Evolutionary conservation across 352 stramenopile species (phyloP).

Genomic region (Phytopythium boreale): DNA sequence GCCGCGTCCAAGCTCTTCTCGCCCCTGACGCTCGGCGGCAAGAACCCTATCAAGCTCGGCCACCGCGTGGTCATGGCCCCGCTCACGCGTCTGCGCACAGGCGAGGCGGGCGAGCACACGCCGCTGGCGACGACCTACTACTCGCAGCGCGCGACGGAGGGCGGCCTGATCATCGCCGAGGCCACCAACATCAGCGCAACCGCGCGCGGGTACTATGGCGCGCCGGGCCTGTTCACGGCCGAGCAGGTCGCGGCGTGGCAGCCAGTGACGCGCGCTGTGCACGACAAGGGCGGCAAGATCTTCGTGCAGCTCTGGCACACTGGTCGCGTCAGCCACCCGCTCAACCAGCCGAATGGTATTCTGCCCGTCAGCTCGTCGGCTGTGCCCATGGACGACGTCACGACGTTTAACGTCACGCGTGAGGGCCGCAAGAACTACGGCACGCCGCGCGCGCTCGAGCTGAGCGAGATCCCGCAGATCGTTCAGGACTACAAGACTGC

Average conservation of each 20-base stretch:
- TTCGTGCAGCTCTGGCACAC: conserved; percentile 87
- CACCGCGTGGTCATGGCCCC: conserved; percentile 47
- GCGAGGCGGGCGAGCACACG: conserved; percentile 18
- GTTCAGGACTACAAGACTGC: conserved; percentile 64
- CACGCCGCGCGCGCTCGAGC: conserved; percentile 49
- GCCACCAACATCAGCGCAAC: conserved; percentile 32
- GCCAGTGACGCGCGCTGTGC: conserved; percentile 55
- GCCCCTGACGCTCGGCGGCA: conserved; percentile 21
- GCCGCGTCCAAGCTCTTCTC: conserved; percentile 23
- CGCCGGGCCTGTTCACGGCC: conserved; percentile 38
- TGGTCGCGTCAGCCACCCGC: conserved; percentile 57
- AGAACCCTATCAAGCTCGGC: conserved; percentile 19
- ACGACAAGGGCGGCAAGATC: conserved; percentile 73
- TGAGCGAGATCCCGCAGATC: conserved; percentile 59
- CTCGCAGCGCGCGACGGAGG: conserved; percentile 27
- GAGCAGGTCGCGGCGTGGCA: conserved; percentile 57
- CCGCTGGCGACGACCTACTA: conserved; percentile 36
- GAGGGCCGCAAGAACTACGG: conserved; percentile 34
- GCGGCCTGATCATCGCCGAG: conserved; percentile 44
- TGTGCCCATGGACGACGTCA: conserved; percentile 23
- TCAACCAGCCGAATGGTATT: conserved; percentile 44
- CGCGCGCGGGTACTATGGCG: conserved; percentile 20
- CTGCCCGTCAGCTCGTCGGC: conserved; percentile 43
- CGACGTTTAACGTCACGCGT: conserved; percentile 28
- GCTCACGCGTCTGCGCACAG: conserved; percentile 27